Evolutionary conservation across 2,329 filamentous ascomycete species (phyloP), one percentile per base, ranked within the genome.

Genomic region (Akanthomyces lecanii): DNA sequence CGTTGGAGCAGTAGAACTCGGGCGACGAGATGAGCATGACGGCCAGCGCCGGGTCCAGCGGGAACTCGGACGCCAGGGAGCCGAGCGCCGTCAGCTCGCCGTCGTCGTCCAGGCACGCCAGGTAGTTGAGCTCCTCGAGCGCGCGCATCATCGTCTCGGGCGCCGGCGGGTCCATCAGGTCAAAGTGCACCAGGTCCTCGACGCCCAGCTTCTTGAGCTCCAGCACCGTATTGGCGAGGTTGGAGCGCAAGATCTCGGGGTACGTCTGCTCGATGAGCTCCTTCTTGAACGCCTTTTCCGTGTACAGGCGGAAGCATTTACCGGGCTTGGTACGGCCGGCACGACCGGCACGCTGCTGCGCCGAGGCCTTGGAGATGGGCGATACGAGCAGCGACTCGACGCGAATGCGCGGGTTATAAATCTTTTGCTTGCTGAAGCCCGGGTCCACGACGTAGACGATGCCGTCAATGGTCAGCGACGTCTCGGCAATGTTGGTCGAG

Each of bases 361-460:
- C 95, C 1, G 95, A 98, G 28, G 95, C 95, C 76, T 97, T 98
- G 64, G 93, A 98, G 69, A 99, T 98, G 25, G 95, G 93, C 3
- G 95, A 97, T 5, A 99, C 94, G n/a, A 99, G 82, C 8, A 99
- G 84, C 1, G 95, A 98, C 78, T 99, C 95, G 67, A 99, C 93
- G 75, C 95, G 88, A 70, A 97, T 96, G 65, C 95, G 88, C 25
- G 95, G 94, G 76, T 99, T 98, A 82, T 98, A 99, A 66, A 98
- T 95, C 78, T 98, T 99, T 73, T 99, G 95, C 80, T 99, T 99
- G 79, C 92, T 97, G 81, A 99, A 99, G 42, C 95, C 95, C 2
- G 95, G 94, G 72, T 99, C 95, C n/a, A 99, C 94, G 40, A 99
- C 95, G 72, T 97, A 99, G 42, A 99, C 95, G 67, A 99, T 99